Evolutionary conservation across 1,139 yeast species (phyloP), one percentile per base, ranked within the genome.

Genomic region (Yamadazyma jaroonii): DNA sequence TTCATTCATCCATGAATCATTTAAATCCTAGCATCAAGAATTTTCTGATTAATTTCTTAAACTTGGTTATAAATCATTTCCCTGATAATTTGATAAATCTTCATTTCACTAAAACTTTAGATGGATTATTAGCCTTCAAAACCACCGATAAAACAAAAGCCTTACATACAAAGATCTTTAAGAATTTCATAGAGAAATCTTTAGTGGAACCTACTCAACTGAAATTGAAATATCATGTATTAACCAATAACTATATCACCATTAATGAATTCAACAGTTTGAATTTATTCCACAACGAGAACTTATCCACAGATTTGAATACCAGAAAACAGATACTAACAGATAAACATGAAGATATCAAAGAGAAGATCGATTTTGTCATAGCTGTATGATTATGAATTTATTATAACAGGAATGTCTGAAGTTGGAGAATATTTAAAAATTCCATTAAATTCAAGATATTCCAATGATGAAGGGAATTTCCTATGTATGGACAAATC

Each of bases 1-100:
- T 90, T n/a, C 85, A 85, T 51, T 83, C 94, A 38, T 95, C 96
- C 10, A 92, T 92, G 97, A 86, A 97, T 12, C 97, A 92, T 55
- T 84, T 92, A 32, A 76, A 74, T 27, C 82, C 90, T 0, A 80
- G 79, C 7, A 79, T 89, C 28, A 74, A 95, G 34, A 76, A 77
- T 37, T 84, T 82, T 46, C 78, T 94, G 4, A 77, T 92, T 0
- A 73, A 72, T 41, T 83, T 81, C 47, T 62, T 89, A 25, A 66
- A 67, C 25, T 65, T 81, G 4, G 54, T 87, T 36, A 57, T 87
- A 14, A 68, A 68, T 29, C 45, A 64, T 35, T 61, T 71, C 17
- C 73, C 69, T 14, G 72, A 67, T 22, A 62, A 80, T 2, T 57
- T 82, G n/a, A 74, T 79, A 2, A 67, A 77, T 45, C 64, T 76